Base-by-base conservation (phyloP, 148 eudicot species). In the Silene conica region DNA sequence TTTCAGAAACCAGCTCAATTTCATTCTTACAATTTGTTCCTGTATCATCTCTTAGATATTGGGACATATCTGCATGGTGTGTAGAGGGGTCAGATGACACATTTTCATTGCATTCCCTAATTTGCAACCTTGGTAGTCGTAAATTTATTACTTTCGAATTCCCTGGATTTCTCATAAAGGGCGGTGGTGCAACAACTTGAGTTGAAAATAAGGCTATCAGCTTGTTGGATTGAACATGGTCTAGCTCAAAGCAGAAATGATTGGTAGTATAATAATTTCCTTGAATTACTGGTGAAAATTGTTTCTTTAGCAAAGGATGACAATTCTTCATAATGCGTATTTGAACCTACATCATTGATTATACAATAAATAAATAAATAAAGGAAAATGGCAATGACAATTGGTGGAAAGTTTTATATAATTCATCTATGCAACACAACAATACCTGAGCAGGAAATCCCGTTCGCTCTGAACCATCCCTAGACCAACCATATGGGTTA, bases 361-460 rank as follows among this genome's bases (percentile, higher is more conserved):
- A 23, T 50, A 50, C 14, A 50, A 50, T 50, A 11, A 50, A 50
- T 50, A 15, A 50, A 50, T n/a, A n/a, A n/a, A n/a, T n/a, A 50
- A 50, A 50, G 55, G 0, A 50, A 50, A 13, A 50, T 13, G 55
- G 18, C 67, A 25, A 69, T 52, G 22, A 45, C 26, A 59, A 22
- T 45, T 38, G 67, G 20, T 65, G 10, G 14, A 31, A 5, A 66
- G 1, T 16, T 62, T 50, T 59, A 20, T 21, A 14, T 13, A 14
- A 50, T 58, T 22, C 64, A 61, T 34, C 41, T 50, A 63, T 50
- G 69, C 57, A 62, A 70, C 8, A 54, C n/a, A 8, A 73, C 8
- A 54, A 61, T 83, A 92, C 97, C 96, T 92, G 97, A 28, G 97
- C 97, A 76, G 95, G 97, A 73, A 57, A 92, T 26, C 22, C 54